Evolutionary conservation across 345 rosid genomes (phyloP), one percentile per base, ranked within the genome.

Genomic region (Citrus unshiu): DNA sequence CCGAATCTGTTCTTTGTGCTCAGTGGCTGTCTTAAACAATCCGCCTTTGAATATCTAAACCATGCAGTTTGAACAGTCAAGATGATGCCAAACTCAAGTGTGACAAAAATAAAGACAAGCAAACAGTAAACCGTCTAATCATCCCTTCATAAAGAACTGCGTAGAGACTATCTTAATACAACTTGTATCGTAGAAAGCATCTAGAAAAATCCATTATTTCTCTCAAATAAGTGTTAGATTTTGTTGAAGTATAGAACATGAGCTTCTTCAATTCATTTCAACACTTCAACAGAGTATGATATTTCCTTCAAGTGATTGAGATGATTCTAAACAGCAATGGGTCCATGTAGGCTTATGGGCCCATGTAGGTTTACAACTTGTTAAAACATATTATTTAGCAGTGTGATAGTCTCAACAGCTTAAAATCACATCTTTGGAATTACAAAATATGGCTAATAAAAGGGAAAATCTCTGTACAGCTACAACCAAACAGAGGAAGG

Each of bases 1-100:
- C 72, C 99, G 97, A 76, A 91, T 91, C 83, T 96, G 99, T 83
- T 94, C 99, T 83, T 94, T 96, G 81, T 90, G 97, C 81, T 96
- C 99, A 35, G 99, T 96, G 68, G 98, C 99, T 80, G 93, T 86
- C 88, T 91, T 96, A 83, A 94, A 96, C 81, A 96, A 81, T 21
- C 99, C 94, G n/a, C 98, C 98, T 84, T 96, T 96, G 86, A 73
- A 96, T 69, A 96, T 90, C 99, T 96, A 81, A 54, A 57, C 12
- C 63, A 63, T n/a, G 71, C 13, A 68, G 35, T 35, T 72, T 30
- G 9, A 57, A 49, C 29, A 79, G 24, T 56, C 46, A 66, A 59
- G 58, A 61, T 70, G 57, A 62, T 70, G 34, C 39, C 46, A 51
- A 54, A 54, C 58, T 54, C 22, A 54, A 18, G 22, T 18, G 43